Evolutionary conservation across 345 rosid genomes (phyloP).

Genomic region (Lepidium africanum): DNA sequence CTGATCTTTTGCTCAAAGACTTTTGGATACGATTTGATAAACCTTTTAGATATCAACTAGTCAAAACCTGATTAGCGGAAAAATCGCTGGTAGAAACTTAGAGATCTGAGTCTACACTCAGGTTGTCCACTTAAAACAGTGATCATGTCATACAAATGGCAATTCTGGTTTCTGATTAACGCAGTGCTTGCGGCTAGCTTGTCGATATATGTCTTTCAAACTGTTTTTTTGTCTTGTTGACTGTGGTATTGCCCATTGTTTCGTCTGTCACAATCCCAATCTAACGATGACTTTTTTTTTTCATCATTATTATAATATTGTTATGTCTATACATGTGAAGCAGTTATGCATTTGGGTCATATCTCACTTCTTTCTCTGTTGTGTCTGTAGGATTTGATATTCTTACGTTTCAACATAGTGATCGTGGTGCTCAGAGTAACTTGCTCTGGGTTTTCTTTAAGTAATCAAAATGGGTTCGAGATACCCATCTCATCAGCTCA

Average conservation of each 20-base stretch:
- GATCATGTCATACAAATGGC: neutral
- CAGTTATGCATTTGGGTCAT: neutral
- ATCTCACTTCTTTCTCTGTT: neutral
- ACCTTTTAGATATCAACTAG: neutral
- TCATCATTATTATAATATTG: conserved; percentile 1
- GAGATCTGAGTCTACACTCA: conserved; percentile 23
- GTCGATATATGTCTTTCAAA: neutral
- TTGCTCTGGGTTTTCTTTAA: conserved; percentile 13
- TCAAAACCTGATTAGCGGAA: neutral
- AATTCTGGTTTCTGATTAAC: neutral
- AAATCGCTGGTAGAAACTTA: neutral
- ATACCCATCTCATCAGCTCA: conserved; percentile 93
- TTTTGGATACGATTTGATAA: neutral
- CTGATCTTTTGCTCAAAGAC: neutral
- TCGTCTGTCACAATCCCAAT: conserved; percentile 9
- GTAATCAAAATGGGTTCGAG: conserved; percentile 79
- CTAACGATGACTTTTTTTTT: neutral
- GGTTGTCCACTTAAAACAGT: conserved; percentile 11
- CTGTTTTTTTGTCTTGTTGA: neutral
- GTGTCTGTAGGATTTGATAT: conserved; percentile 10
- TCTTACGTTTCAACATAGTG: neutral
- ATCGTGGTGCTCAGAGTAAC: neutral
- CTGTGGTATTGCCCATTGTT: conserved; percentile 12
- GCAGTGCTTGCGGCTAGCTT: conserved; percentile 5
- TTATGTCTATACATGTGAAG: conserved; percentile 19